Base-by-base conservation (phyloP, 768 basidiomycete species). In the Tephrocybe sp. region DNA sequence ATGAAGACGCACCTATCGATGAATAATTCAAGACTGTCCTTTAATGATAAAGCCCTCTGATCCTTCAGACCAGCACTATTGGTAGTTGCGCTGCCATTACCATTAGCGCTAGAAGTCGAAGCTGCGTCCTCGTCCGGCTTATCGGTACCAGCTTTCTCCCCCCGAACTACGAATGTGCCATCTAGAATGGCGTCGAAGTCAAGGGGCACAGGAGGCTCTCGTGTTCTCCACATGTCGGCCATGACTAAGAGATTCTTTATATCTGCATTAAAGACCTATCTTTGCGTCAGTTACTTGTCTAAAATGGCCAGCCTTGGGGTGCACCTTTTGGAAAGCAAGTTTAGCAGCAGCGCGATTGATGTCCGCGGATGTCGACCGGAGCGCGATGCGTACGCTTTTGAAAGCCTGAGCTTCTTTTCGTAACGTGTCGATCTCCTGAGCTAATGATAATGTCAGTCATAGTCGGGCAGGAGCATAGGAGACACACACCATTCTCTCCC, bases 141-240 rank as follows among this genome's bases (percentile, higher is more conserved):
- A 30, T 36, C 46, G 45, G 44, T 44, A 17, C 49, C 43, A 52
- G 61, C 58, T 43, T 52, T 52, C 23, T 40, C 65, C 56, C 52
- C 64, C 33, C 68, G 72, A 16, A 78, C 67, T 11, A 68, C 62
- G 60, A 92, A 92, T 1, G 78, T 74, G 5, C 76, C 85, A 14
- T 82, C 68, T 59, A 83, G 65, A 57, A 98, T 92, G 2, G 71
- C 67, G n/a, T 89, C 84, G 60, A 85, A 93, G 52, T 89, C 84
- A 22, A 99, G 79, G 1, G 95, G 85, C 0, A 79, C 81, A 1
- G 97, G 97, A 45, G 87, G 87, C n/a, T 85, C 81, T 35, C 96
- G 80, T 5, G 87, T 81, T 30, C 85, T 85, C 97, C 97, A 99
- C 94, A 99, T 98, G 60, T 98, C 97, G 12, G 82, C 70, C 97